Percentiles rank a stretch among this genome's conserved stretches.
Conservation (phyloP, 345 rosid genomes). For the Xanthoceras sorbifolium region DNA sequence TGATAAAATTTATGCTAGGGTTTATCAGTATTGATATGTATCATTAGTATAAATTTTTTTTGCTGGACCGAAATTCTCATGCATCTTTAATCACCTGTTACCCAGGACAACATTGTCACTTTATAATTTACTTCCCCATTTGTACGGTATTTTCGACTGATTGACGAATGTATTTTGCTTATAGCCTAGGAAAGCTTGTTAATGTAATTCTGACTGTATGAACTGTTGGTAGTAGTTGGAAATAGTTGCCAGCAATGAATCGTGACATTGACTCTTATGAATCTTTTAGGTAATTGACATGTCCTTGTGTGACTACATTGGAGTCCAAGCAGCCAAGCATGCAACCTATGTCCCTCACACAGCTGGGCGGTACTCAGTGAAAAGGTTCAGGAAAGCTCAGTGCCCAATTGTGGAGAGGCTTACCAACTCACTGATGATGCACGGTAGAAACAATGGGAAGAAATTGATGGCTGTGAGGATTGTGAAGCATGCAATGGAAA, state of each 20-base stretch:
- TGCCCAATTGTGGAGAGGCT: slow-evolving; percentile 96
- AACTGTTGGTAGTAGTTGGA: not conserved
- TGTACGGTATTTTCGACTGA: not conserved
- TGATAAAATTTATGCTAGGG: not conserved
- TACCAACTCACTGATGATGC: slow-evolving; percentile 95
- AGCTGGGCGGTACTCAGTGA: slow-evolving; percentile 89
- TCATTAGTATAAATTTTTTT: not conserved
- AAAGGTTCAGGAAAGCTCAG: slow-evolving; percentile 94
- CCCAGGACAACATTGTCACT: too few species aligned
- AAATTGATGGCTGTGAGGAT: slow-evolving; percentile 89
- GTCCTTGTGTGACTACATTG: slow-evolving; percentile 73
- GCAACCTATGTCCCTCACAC: slow-evolving; percentile 95
- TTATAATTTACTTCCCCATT: too few species aligned
- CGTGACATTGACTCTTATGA: not conserved
- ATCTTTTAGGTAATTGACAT: slow-evolving; percentile 62
- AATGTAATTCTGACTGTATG: not conserved
- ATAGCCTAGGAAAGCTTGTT: not conserved
- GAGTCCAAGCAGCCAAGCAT: slow-evolving; percentile 68
- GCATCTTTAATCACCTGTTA: too few species aligned
- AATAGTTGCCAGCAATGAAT: not conserved
- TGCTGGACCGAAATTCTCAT: not conserved
- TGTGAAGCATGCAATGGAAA: slow-evolving; percentile 90
- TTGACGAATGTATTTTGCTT: not conserved
- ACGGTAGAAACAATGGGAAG: slow-evolving; percentile 91
- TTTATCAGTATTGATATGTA: not conserved